A percentile compares a stretch with the other conserved stretches of the same genome.
Evolutionary conservation across 805 yeast genomes (phyloP).

Genomic region (Lipomyces sp.): DNA sequence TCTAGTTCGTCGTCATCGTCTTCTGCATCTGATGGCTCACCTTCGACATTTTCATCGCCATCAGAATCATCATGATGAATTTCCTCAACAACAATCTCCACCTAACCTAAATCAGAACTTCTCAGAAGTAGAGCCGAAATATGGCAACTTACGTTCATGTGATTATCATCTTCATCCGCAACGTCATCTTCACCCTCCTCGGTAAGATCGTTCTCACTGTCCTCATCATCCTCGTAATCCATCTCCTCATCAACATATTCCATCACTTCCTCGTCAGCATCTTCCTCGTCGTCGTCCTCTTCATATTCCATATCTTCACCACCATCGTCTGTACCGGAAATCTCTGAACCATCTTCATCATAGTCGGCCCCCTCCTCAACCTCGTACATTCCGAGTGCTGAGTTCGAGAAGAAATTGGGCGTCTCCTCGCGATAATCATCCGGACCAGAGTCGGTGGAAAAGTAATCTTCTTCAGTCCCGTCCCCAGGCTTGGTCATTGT

Average conservation of each 20-base stretch:
- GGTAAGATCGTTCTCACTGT: slow-evolving; percentile 31
- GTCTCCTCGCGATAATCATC: slow-evolving; percentile 61
- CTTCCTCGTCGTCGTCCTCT: slow-evolving; percentile 46
- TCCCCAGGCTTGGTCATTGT: slow-evolving; percentile 44
- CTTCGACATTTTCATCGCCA: slow-evolving; percentile 38
- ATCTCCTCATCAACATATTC: slow-evolving; percentile 39
- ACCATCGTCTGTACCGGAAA: slow-evolving; percentile 53
- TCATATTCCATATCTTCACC: slow-evolving; percentile 52
- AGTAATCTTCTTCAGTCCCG: slow-evolving; percentile 58
- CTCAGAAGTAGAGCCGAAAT: not conserved
- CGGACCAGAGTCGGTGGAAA: slow-evolving; percentile 49
- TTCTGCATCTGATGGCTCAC: slow-evolving; percentile 37
- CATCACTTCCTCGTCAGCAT: slow-evolving; percentile 41
- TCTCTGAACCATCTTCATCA: slow-evolving; percentile 55
- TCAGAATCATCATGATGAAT: slow-evolving; percentile 46
- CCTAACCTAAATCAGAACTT: slow-evolving; percentile 16
- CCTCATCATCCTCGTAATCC: slow-evolving; percentile 40
- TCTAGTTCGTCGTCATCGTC: slow-evolving; percentile 30
- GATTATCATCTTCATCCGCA: slow-evolving; percentile 44
- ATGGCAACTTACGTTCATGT: slow-evolving; percentile 37
- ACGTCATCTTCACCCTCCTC: slow-evolving; percentile 36
- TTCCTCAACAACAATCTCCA: slow-evolving; percentile 37
- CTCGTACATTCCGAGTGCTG: slow-evolving; percentile 94
- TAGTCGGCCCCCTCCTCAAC: slow-evolving; percentile 72
- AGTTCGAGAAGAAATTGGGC: slow-evolving; percentile 82